Evolutionary conservation across 129 eudicot species (phyloP).

Genomic region (Smallanthus sonchifolius): DNA sequence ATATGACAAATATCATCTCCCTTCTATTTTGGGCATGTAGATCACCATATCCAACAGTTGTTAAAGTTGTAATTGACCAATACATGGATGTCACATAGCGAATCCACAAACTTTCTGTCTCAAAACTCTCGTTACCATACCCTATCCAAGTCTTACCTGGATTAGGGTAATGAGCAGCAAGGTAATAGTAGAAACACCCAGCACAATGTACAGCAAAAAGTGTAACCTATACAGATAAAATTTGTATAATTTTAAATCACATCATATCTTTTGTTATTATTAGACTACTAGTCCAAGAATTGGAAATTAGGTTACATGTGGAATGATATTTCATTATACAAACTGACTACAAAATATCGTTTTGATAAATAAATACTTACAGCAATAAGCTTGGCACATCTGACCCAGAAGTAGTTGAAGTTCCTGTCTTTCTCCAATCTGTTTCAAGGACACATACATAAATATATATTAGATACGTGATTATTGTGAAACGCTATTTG

Average conservation of each 20-base stretch:
- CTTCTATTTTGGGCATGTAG: slow-evolving; percentile 75
- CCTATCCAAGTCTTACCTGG: slow-evolving; percentile 79
- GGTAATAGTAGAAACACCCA: slow-evolving; percentile 71
- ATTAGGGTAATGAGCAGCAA: slow-evolving; percentile 76
- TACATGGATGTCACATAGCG: slow-evolving; percentile 78
- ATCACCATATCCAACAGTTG: slow-evolving; percentile 96
- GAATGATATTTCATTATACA: not conserved
- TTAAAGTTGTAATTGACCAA: slow-evolving; percentile 88
- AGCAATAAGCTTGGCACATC: slow-evolving; percentile 85
- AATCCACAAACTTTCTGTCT: slow-evolving; percentile 52
- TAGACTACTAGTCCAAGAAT: not conserved
- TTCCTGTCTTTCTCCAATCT: slow-evolving; percentile 95
- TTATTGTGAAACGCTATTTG: too few species aligned
- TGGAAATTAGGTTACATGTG: not conserved
- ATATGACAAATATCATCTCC: slow-evolving; percentile 79
- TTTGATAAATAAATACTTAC: slow-evolving; percentile 39
- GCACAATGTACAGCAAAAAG: slow-evolving; percentile 87
- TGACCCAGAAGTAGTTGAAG: slow-evolving; percentile 92
- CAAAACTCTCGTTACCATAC: slow-evolving; percentile 38
- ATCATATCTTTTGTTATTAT: not conserved
- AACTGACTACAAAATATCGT: not conserved
- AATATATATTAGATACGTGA: too few species aligned
- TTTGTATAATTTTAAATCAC: not conserved
- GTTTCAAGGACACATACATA: slow-evolving; percentile 15
- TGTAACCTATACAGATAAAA: slow-evolving; percentile 56